Evolutionary conservation across 768 basidiomycete genomes (phyloP).

Genomic region (Daedalea quercina): DNA sequence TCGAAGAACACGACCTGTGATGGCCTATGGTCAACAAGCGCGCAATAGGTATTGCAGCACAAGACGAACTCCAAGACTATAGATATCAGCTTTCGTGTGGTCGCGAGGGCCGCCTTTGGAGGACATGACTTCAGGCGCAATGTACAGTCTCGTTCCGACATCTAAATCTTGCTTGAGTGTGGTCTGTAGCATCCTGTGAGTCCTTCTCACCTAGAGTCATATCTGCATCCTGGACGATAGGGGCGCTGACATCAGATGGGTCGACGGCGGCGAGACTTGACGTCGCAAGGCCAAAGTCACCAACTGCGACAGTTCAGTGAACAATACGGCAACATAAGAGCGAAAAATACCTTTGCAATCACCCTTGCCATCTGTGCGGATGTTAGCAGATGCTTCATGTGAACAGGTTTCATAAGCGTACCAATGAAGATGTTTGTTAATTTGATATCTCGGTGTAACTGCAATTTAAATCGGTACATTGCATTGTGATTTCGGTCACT

Average conservation of each 20-base stretch:
- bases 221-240: slow-evolving; percentile 46
- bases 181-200: background rate
- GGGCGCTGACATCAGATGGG: slow-evolving; percentile 54
- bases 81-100: slow-evolving; percentile 89
- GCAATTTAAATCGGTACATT: no score
- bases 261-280: slow-evolving; percentile 76
- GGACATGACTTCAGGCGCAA: slow-evolving; percentile 84
- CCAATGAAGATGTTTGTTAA: slow-evolving; percentile 92
- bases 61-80: slow-evolving; percentile 75
- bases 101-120: slow-evolving; percentile 53
- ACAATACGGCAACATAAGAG: background rate
- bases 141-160: slow-evolving; percentile 88
- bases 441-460: slow-evolving; percentile 87
- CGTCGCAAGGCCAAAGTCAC: slow-evolving; percentile 90
- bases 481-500: no score
- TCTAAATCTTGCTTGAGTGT: slow-evolving; percentile 31
- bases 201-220: slow-evolving; percentile 60
- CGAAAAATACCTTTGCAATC: slow-evolving; percentile 62
- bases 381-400: background rate
- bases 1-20: slow-evolving; percentile 91
- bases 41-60: no score
- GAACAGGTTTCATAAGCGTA: slow-evolving; percentile 27
- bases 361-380: slow-evolving; percentile 59
- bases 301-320: slow-evolving; percentile 39
- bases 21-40: background rate